Percentiles rank a stretch among this genome's conserved stretches.
Conservation (phyloP, 495 filamentous ascomycete species). For the Penicillium turbatum region DNA sequence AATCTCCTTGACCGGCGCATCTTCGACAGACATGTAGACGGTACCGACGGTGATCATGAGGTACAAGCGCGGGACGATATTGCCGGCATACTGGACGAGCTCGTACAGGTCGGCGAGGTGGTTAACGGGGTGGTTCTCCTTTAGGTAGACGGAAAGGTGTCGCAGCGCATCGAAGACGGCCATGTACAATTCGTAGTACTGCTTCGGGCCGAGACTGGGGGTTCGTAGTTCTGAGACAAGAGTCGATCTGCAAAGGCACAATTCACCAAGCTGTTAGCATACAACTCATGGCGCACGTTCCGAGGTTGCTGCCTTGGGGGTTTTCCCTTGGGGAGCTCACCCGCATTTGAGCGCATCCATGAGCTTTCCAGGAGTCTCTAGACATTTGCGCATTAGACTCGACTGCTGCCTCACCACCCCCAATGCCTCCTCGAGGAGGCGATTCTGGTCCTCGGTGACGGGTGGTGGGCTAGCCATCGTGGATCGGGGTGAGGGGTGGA, state of each 20-base stretch:
- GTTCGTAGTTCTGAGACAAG: constrained; percentile 96
- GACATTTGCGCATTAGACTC: constrained; percentile 89
- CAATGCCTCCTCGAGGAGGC: constrained; percentile 94
- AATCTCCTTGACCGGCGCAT: constrained; percentile 98
- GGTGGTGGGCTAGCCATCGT: constrained; percentile 59
- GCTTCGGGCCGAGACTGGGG: constrained; percentile 90
- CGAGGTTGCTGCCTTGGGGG: constrained; percentile 35
- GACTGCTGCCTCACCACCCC: constrained; percentile 95
- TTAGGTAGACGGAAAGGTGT: constrained; percentile 92
- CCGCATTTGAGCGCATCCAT: constrained; percentile 99
- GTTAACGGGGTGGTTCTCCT: constrained; percentile 95
- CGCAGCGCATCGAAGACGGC: constrained; percentile 95
- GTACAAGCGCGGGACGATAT: constrained; percentile 93
- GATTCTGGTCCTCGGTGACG: constrained; percentile 82
- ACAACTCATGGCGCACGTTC: constrained; percentile 12
- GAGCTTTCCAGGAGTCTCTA: constrained; percentile 96
- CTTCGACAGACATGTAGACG: constrained; percentile 97
- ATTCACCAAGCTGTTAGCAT: constrained; percentile 16
- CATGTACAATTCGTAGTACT: constrained; percentile 99
- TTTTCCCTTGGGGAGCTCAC: constrained; percentile 47
- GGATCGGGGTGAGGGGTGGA: constrained; percentile 18
- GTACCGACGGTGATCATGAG: constrained; percentile 99
- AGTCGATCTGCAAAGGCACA: constrained; percentile 65
- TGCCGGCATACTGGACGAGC: constrained; percentile 97
- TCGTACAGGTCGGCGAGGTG: constrained; percentile 98